Evolutionary conservation across 1,284 basidiomycete species (phyloP).

Genomic region (Baeospora myosura): DNA sequence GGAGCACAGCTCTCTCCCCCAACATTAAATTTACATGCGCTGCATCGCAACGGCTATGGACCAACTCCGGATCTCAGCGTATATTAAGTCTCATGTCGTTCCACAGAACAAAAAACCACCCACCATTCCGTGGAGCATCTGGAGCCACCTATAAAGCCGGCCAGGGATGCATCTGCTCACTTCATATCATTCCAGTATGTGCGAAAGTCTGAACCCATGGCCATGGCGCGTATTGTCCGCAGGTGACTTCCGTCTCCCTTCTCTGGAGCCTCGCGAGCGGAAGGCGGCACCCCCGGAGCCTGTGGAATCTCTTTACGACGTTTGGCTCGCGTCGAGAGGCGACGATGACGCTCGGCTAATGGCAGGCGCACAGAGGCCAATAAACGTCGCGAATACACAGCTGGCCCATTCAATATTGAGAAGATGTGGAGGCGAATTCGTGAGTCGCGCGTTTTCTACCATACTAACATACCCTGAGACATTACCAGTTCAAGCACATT

Average conservation of each 20-base stretch:
- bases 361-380: slow-evolving; percentile 58
- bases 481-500: slow-evolving; percentile 36
- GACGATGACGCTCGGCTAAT: slow-evolving; percentile 39
- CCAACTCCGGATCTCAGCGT: slow-evolving; percentile 11
- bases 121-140: no score
- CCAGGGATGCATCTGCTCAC: no score
- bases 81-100: no score
- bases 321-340: slow-evolving; percentile 59
- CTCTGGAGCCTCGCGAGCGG: slow-evolving; percentile 12
- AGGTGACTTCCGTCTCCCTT: slow-evolving; percentile 17
- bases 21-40: slow-evolving; percentile 8
- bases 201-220: no score
- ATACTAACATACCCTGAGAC: slow-evolving; percentile 9
- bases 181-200: no score
- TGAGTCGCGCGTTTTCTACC: slow-evolving; percentile 17
- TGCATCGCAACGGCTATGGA: slow-evolving; percentile 14
- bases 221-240: no score
- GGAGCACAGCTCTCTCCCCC: no score
- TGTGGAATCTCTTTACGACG: slow-evolving; percentile 39
- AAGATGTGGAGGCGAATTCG: slow-evolving; percentile 49
- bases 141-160: no score
- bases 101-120: no score
- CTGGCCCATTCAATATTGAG: slow-evolving; percentile 50
- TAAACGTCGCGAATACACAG: slow-evolving; percentile 45
- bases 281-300: slow-evolving; percentile 10